Percentiles rank a stretch among this genome's conserved stretches.
phyloP scores from a whole-genome alignment of 2,329 filamentous ascomycete species.

The Alternaria brassicae region DNA sequence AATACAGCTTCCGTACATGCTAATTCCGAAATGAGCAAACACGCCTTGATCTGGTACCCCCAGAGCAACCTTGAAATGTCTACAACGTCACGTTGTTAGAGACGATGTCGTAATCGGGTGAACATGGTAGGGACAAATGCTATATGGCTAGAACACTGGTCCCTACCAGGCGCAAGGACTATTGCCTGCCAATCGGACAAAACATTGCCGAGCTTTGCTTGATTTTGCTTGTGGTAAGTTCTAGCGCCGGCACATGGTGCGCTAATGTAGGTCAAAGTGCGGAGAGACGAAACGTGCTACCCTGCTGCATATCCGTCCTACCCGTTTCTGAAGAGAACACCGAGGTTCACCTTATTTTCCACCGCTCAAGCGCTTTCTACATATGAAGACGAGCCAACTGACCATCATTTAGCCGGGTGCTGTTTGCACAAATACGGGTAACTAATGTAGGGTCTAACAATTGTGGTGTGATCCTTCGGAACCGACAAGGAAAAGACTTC shows the following conservation, averaged over 20 bases:
- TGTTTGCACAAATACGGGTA: background rate
- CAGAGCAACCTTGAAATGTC: background rate
- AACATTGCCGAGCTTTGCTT: conserved; percentile 6
- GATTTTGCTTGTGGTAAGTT: background rate
- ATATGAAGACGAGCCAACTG: conserved; percentile 98
- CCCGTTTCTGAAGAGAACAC: conserved; percentile 4
- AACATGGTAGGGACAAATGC: background rate
- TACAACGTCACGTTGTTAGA: background rate
- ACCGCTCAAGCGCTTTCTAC: conserved; percentile 98
- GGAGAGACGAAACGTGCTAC: conserved; percentile 7
- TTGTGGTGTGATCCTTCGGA: background rate
- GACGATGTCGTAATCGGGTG: no score
- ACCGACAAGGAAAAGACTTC: background rate
- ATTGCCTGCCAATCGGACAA: background rate
- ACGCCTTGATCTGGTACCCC: background rate
- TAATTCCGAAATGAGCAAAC: background rate
- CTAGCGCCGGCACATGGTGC: conserved; percentile 6
- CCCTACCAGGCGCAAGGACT: background rate
- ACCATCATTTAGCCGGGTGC: background rate
- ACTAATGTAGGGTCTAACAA: background rate
- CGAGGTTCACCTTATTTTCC: conserved; percentile 65
- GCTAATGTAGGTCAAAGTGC: background rate
- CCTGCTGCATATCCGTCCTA: background rate
- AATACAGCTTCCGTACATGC: background rate
- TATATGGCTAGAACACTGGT: background rate